These are phyloP conservation scores for Guyanaporus albipodus DNA, from an alignment of 768 basidiomycete species.

Conservation along the genomic window DNA sequence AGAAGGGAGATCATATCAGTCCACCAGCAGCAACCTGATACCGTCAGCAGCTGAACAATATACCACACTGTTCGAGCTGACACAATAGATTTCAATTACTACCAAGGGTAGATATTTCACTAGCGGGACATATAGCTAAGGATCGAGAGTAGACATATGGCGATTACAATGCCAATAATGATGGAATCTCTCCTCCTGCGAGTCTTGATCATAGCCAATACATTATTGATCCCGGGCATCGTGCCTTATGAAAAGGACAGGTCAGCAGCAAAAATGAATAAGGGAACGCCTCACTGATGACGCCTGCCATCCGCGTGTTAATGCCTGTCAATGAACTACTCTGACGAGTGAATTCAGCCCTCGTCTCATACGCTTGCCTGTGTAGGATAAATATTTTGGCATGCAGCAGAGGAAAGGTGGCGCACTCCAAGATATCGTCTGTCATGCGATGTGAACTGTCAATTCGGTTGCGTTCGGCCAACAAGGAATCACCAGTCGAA, in stretches of 20 bases:
- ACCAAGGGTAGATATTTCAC: slow-evolving; percentile 3
- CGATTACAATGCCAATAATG: slow-evolving; percentile 85
- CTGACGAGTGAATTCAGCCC: slow-evolving; percentile 87
- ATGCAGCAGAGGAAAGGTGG: slow-evolving; percentile 4
- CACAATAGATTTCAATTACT: slow-evolving; percentile 1
- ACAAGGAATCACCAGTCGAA: slow-evolving; percentile 77
- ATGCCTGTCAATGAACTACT: slow-evolving; percentile 70
- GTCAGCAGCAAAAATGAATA: neutral
- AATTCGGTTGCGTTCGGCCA: slow-evolving; percentile 84
- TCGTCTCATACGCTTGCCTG: slow-evolving; percentile 97
- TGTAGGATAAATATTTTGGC: neutral
- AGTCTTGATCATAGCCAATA: slow-evolving; percentile 90
- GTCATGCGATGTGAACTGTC: slow-evolving; percentile 95
- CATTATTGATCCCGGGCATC: slow-evolving; percentile 91
- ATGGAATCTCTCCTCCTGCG: slow-evolving; percentile 86
- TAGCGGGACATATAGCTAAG: slow-evolving; percentile 45
- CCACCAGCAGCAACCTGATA: too few species aligned
- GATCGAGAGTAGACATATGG: slow-evolving; percentile 68
- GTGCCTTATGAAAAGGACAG: slow-evolving; percentile 48
- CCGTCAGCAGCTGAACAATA: too few species aligned
- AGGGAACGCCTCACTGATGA: slow-evolving; percentile 57
- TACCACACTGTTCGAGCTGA: too few species aligned
- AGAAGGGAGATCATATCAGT: slow-evolving; percentile 40
- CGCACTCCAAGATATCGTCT: slow-evolving; percentile 85
- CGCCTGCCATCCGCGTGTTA: slow-evolving; percentile 78